Conservation (phyloP, 768 basidiomycete species). For the Paxillus involutus region DNA sequence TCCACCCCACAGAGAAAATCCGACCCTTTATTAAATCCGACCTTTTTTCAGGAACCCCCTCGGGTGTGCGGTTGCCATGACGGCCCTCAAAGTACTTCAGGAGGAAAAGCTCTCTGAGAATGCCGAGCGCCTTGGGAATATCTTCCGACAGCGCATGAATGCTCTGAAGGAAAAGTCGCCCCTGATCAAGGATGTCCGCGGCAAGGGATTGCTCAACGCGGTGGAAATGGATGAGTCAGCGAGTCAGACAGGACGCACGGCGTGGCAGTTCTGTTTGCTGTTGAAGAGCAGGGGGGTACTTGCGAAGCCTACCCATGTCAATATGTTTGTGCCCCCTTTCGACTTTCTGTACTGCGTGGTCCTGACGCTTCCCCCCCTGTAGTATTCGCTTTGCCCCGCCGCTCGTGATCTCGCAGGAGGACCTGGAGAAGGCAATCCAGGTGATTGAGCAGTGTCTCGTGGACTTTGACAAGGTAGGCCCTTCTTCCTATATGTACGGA, state of each 20-base stretch:
- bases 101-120: conserved; percentile 85
- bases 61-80: conserved; percentile 94
- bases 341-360: neutral
- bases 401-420: conserved; percentile 88
- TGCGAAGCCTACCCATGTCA: conserved; percentile 95
- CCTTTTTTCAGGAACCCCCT: conserved; percentile 72
- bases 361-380: conserved; percentile 3
- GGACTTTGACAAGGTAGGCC: conserved; percentile 75
- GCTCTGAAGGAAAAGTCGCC: conserved; percentile 57
- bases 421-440: conserved; percentile 69
- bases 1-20: neutral
- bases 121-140: conserved; percentile 73
- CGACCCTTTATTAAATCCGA: neutral
- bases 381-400: conserved; percentile 98
- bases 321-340: conserved; percentile 62
- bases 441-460: conserved; percentile 75
- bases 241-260: conserved; percentile 76
- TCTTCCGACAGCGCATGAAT: conserved; percentile 68
- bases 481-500: neutral
- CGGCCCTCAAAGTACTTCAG: conserved; percentile 86
- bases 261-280: conserved; percentile 94
- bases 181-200: conserved; percentile 77
- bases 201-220: conserved; percentile 88
- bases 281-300: conserved; percentile 89
- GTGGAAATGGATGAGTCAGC: conserved; percentile 87